These are phyloP conservation scores for Cicer judaicum DNA, from an alignment of 306 rosid species.

Conservation along the genomic window DNA sequence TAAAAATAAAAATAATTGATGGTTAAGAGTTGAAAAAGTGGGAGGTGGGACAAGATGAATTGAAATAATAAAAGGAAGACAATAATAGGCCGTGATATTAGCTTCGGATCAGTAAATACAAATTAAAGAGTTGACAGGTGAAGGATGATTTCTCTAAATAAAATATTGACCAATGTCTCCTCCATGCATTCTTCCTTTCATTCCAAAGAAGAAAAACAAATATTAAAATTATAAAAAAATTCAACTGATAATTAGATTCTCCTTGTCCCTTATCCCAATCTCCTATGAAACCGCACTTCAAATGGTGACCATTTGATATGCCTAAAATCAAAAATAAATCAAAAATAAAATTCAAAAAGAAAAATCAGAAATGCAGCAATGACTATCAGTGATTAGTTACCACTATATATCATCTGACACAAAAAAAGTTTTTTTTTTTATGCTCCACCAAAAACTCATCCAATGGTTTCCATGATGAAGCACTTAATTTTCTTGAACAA, in stretches of 20 bases:
- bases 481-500: slow-evolving; percentile 29
- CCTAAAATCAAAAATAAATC: slow-evolving; percentile 39
- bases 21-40: slow-evolving; percentile 34
- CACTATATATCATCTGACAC: slow-evolving; percentile 27
- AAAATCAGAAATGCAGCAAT: neutral
- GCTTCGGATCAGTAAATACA: slow-evolving; percentile 60
- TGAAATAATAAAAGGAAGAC: slow-evolving; percentile 37
- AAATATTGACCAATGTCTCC: slow-evolving; percentile 74
- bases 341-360: neutral
- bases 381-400: slow-evolving; percentile 20
- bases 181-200: slow-evolving; percentile 50
- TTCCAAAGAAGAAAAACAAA: slow-evolving; percentile 20
- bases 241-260: slow-evolving; percentile 50
- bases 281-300: slow-evolving; percentile 61
- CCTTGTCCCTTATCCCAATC: slow-evolving; percentile 55
- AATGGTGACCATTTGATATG: slow-evolving; percentile 56
- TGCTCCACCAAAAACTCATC: slow-evolving; percentile 29
- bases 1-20: slow-evolving; percentile 40
- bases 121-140: slow-evolving; percentile 61
- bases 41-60: slow-evolving; percentile 48
- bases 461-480: slow-evolving; percentile 37
- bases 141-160: slow-evolving; percentile 49
- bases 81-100: slow-evolving; percentile 65
- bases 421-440: slow-evolving; percentile 31
- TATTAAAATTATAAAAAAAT: neutral